Evolutionary conservation across 805 yeast species (phyloP), one percentile per base, ranked within the genome.

Genomic region (Yarrowia keelungensis): DNA sequence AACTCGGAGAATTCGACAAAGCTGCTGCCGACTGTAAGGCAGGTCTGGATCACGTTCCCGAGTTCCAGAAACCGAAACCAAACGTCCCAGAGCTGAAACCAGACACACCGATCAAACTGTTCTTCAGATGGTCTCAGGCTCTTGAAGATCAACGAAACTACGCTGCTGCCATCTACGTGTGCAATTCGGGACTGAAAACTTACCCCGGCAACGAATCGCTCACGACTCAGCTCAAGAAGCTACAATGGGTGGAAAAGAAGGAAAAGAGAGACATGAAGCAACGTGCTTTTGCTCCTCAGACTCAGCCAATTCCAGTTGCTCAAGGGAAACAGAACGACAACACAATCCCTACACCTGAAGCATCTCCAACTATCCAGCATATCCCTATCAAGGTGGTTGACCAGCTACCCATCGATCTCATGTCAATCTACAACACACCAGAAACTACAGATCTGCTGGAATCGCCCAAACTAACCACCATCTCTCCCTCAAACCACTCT

Each of bases 241-340:
- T 71, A 12, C 51, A 56, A 32, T 38, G 70, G 35, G 71, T 69
- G n/a, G 71, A 72, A 39, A 49, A 47, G n/a, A 67, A 72, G 46
- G 72, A 72, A 3, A 59, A 56, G 5, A 15, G 67, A 46, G 71
- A 56, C 36, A n/a, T n/a, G 35, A 51, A 56, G 39, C 14, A 49
- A 5, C 26, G 35, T 39, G 47, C 62, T 10, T 22, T 19, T 22
- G 59, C 59, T 39, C 59, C 45, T 9, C 42, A 53, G 58, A 4
- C 58, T 3, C 42, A 65, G 22, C 22, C 64, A n/a, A 46, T 11
- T 1, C 26, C 65, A 1, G 32, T 26, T 26, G 32, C 32, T 26
- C 32, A 26, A 26, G 32, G 32, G 32, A 26, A 26, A 26, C 32
- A 26, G 32, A 5, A 26, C 32, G 32, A 26, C 7, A 26, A 26